These are phyloP conservation scores for Xylaria nigripes DNA, from an alignment of 495 filamentous ascomycete species.

Conservation along the genomic window DNA sequence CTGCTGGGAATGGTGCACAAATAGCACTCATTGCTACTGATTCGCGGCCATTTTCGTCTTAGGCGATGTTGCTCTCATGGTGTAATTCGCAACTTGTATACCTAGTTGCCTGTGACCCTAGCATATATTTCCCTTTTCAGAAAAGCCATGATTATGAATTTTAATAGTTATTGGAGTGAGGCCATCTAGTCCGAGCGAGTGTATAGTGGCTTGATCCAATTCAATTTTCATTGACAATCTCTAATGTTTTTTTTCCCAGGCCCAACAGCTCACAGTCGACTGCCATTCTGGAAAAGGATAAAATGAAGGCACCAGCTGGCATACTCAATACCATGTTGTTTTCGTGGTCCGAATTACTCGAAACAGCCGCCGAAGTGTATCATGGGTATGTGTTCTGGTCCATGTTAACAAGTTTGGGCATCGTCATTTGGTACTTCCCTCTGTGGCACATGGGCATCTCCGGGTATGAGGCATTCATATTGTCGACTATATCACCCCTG, in stretches of 20 bases:
- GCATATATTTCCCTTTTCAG: neutral
- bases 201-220: conserved; percentile 9
- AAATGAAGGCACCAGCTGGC: conserved; percentile 62
- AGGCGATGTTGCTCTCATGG: neutral
- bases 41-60: neutral
- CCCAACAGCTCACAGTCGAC: conserved; percentile 58
- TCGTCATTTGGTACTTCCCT: conserved; percentile 95
- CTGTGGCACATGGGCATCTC: conserved; percentile 99
- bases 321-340: conserved; percentile 66
- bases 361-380: conserved; percentile 84
- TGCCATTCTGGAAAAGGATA: conserved; percentile 80
- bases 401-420: conserved; percentile 75
- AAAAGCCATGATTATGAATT: neutral
- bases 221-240: conserved; percentile 1
- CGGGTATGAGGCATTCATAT: conserved; percentile 84
- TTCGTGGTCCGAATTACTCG: conserved; percentile 63
- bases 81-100: neutral
- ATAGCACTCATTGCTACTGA: neutral
- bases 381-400: conserved; percentile 97
- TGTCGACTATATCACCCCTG: conserved; percentile 74
- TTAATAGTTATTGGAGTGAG: neutral
- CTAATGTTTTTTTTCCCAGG: conserved; percentile 39
- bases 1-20: neutral
- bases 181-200: conserved; percentile 23
- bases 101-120: neutral